Base-by-base conservation (phyloP, 768 basidiomycete genomes). In the Mycena haematopus region DNA sequence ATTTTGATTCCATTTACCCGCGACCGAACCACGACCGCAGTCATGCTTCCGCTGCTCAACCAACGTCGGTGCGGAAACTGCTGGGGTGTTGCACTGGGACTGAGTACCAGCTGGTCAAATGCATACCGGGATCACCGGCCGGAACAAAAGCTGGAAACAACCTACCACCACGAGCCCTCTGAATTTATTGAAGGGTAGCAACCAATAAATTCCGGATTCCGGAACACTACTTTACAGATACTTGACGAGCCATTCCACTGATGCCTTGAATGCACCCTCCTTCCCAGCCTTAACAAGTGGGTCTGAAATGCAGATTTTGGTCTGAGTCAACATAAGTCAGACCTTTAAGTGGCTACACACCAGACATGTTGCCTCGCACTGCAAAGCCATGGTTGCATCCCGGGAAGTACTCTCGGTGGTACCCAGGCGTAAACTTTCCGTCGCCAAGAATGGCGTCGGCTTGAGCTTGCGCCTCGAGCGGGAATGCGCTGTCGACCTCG, bases 221-320 rank as follows among this genome's bases (percentile, higher is more conserved):
- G n/a, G n/a, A n/a, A n/a, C n/a, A n/a, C n/a, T n/a, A 42, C 19
- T 42, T 60, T 29, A 66, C 60, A 66, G 15, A 36, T 66, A 58
- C 64, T 78, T 71, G 56, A 65, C 62, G 69, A 82, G 76, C 69
- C 72, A 82, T 61, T 79, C 74, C 31, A 84, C 78, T 6, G 74
- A 70, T 27, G 77, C 75, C 68, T 79, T 77, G 74, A 82, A 82
- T 1, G 80, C 73, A 27, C 79, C 79, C 65, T 83, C 82, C 70
- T 81, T 82, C 1, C 54, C 64, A 3, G 64, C 64, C 27, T 65
- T 65, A 42, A 65, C 56, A 58, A 77, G 77, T 78, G 29, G 31
- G 10, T 53, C 58, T 46, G 45, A 38, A n/a, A n/a, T n/a, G 25
- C 38, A 38, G 5, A n/a, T 17, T 15, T 54, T n/a, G n/a, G n/a